Evolutionary conservation across 257 asterid genomes (phyloP).

Genomic region (Nicotiana tabacum): DNA sequence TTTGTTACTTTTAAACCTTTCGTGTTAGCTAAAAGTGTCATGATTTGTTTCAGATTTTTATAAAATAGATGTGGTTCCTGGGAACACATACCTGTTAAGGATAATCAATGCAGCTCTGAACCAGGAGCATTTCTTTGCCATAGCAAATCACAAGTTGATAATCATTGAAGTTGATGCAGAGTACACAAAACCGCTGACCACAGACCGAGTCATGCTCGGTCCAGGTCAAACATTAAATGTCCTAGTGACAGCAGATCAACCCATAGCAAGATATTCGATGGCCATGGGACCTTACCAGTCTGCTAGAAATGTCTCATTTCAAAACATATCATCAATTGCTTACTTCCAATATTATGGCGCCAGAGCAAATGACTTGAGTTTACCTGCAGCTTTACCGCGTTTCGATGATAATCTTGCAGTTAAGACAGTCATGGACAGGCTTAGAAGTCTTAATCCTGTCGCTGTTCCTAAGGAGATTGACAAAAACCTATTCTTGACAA

Average conservation of each 20-base stretch:
- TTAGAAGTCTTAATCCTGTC: slow-evolving; percentile 35
- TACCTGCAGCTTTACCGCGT: slow-evolving; percentile 46
- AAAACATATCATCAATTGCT: slow-evolving; percentile 46
- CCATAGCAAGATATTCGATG: slow-evolving; percentile 47
- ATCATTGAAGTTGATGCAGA: slow-evolving; percentile 64
- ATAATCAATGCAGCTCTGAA: slow-evolving; percentile 57
- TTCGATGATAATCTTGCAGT: slow-evolving; percentile 50
- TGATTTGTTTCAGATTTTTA: slow-evolving; percentile 39
- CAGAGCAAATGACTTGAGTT: slow-evolving; percentile 29
- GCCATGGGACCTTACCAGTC: slow-evolving; percentile 65
- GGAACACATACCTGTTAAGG: slow-evolving; percentile 56
- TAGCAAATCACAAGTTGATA: slow-evolving; percentile 50
- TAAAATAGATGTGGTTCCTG: slow-evolving; percentile 45
- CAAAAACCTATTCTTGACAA: slow-evolving; percentile 44
- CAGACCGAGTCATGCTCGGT: slow-evolving; percentile 49
- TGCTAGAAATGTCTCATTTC: slow-evolving; percentile 48
- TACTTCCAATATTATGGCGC: slow-evolving; percentile 59
- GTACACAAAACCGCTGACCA: slow-evolving; percentile 51
- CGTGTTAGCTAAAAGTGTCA: neutral
- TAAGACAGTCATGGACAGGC: slow-evolving; percentile 57
- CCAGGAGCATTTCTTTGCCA: slow-evolving; percentile 51
- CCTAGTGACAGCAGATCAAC: slow-evolving; percentile 56
- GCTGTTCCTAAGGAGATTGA: slow-evolving; percentile 44
- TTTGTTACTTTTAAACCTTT: neutral
- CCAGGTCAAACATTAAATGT: slow-evolving; percentile 65